These are phyloP conservation scores for Rhizopus arrhizus DNA, from an alignment of 371 early-diverging fungal genomes.

Conservation along the genomic window DNA sequence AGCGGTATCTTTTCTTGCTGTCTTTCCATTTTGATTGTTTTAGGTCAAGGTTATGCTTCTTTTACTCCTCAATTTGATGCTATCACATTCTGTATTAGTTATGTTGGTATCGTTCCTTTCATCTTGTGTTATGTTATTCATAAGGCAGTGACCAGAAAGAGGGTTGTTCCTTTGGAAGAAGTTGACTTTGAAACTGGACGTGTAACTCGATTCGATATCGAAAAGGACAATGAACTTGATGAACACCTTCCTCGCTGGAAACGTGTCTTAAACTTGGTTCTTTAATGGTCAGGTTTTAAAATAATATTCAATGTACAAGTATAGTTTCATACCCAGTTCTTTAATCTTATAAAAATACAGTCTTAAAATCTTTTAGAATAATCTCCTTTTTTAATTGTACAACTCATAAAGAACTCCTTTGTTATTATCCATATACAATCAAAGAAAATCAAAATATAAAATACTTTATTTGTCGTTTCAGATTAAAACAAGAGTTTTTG, in stretches of 20 bases:
- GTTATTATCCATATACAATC: too few relatives aligned
- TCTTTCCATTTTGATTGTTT: conserved; percentile 54
- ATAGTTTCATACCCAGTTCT: too few relatives aligned
- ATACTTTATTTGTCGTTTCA: too few relatives aligned
- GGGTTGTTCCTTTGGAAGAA: conserved; percentile 60
- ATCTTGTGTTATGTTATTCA: conserved; percentile 48
- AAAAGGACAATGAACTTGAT: conserved; percentile 33
- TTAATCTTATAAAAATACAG: too few relatives aligned
- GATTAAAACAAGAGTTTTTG: too few relatives aligned
- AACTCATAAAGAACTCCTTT: not conserved
- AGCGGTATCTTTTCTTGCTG: conserved; percentile 58
- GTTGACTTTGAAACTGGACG: conserved; percentile 49
- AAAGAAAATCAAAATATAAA: too few relatives aligned
- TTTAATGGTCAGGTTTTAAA: not conserved
- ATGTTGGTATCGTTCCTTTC: conserved; percentile 51
- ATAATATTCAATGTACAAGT: too few relatives aligned
- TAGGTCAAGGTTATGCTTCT: conserved; percentile 59
- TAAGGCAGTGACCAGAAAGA: conserved; percentile 50
- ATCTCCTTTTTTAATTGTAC: not conserved
- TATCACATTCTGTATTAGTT: conserved; percentile 31
- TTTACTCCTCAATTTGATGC: conserved; percentile 35
- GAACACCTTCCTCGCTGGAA: conserved; percentile 14
- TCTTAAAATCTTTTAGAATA: too few relatives aligned
- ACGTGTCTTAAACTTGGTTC: conserved; percentile 2
- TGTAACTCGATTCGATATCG: conserved; percentile 40